A percentile compares a stretch with the other conserved stretches of the same genome.
Evolutionary conservation across 2,329 filamentous ascomycete species (phyloP).

Genomic region (Malbranchea cinnamomea): DNA sequence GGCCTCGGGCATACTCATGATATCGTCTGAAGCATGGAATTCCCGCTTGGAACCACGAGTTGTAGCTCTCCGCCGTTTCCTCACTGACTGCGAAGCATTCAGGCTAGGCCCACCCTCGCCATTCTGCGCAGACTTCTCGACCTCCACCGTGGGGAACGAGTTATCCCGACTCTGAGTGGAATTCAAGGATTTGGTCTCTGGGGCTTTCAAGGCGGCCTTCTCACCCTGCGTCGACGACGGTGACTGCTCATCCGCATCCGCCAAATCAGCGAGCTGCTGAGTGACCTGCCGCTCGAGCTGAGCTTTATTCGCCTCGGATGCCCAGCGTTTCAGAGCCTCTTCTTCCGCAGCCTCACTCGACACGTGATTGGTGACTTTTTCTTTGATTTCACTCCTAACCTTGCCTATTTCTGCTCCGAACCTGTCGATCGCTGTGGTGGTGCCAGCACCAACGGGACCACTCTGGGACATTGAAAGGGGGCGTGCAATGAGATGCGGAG

Average conservation of each 20-base stretch:
- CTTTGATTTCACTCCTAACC: slow-evolving; percentile 17
- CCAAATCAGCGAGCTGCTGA: slow-evolving; percentile 16
- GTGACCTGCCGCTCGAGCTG: slow-evolving; percentile 22
- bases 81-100: slow-evolving; percentile 20
- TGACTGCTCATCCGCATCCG: slow-evolving; percentile 20
- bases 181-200: slow-evolving; percentile 16
- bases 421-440: slow-evolving; percentile 7
- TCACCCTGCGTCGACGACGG: slow-evolving; percentile 22
- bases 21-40: slow-evolving; percentile 49
- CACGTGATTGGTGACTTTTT: slow-evolving; percentile 15
- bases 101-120: slow-evolving; percentile 26
- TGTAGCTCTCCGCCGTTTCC: slow-evolving; percentile 28
- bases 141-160: slow-evolving; percentile 11
- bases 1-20: slow-evolving; percentile 60
- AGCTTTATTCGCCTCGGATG: slow-evolving; percentile 18
- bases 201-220: slow-evolving; percentile 24
- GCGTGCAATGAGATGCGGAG: slow-evolving; percentile 11
- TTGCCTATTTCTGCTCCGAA: slow-evolving; percentile 15
- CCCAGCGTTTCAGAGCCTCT: slow-evolving; percentile 21
- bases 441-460: slow-evolving; percentile 23
- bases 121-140: slow-evolving; percentile 17
- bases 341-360: slow-evolving; percentile 13
- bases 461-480: slow-evolving; percentile 24
- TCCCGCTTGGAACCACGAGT: slow-evolving; percentile 33
- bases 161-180: slow-evolving; percentile 12